These are phyloP conservation scores for Peronospora tabacina DNA, from an alignment of 352 stramenopile species.

Conservation along the genomic window DNA sequence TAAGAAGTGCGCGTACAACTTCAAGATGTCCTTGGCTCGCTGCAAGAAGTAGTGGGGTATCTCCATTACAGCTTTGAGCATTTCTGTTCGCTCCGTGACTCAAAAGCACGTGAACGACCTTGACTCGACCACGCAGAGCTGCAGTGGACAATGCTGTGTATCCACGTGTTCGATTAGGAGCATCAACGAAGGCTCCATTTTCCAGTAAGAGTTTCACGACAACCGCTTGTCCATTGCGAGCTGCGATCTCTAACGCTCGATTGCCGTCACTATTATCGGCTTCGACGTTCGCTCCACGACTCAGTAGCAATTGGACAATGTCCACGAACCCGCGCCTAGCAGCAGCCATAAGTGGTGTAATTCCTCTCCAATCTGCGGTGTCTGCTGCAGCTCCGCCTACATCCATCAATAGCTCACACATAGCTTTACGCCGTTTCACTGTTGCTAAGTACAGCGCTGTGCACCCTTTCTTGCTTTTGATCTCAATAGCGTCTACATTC, in stretches of 20 bases:
- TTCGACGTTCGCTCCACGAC: constrained; percentile 19
- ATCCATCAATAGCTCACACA: constrained; percentile 23
- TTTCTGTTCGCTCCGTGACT: constrained; percentile 15
- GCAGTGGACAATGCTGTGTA: constrained; percentile 25
- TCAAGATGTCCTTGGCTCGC: constrained; percentile 19
- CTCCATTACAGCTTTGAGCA: constrained; percentile 18
- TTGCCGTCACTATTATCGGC: constrained; percentile 21
- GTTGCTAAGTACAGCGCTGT: constrained; percentile 22
- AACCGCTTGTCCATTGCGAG: constrained; percentile 15
- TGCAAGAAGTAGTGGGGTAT: constrained; percentile 22
- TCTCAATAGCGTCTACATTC: constrained; percentile 15
- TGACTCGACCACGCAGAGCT: constrained; percentile 13
- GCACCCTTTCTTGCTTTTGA: constrained; percentile 13
- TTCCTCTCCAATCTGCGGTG: constrained; percentile 16
- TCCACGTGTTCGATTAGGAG: constrained; percentile 20
- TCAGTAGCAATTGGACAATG: constrained; percentile 16
- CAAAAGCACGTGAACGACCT: constrained; percentile 20
- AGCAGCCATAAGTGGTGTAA: constrained; percentile 26
- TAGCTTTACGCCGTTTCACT: constrained; percentile 11
- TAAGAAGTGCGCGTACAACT: constrained; percentile 18
- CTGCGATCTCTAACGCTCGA: constrained; percentile 21
- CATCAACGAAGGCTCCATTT: constrained; percentile 18
- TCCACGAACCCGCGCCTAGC: constrained; percentile 19
- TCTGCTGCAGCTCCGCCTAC: constrained; percentile 18
- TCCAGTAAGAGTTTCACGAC: constrained; percentile 19